Conservation (phyloP, 2,329 filamentous ascomycete species). For the Rutstroemia sydowiana region DNA sequence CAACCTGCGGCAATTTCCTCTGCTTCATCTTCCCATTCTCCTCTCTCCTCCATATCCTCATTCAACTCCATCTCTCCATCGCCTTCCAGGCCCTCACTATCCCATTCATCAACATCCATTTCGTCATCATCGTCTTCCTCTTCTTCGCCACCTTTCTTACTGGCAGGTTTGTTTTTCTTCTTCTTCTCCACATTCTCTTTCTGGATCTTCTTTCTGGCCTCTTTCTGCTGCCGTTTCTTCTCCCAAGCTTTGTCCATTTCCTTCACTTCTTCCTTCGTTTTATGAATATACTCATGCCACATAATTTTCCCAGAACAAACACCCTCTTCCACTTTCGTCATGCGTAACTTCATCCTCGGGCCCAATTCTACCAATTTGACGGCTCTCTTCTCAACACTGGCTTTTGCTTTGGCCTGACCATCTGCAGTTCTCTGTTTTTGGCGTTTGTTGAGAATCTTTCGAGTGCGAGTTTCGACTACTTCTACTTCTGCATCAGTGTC, state of each 20-base stretch:
- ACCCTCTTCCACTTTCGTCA: slow-evolving; percentile 96
- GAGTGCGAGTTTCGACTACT: slow-evolving; percentile 57
- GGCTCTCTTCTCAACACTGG: slow-evolving; percentile 61
- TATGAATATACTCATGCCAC: slow-evolving; percentile 95
- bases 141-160: slow-evolving; percentile 41
- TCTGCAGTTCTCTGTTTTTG: slow-evolving; percentile 36
- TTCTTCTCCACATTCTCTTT: slow-evolving; percentile 88
- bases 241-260: slow-evolving; percentile 81
- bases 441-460: slow-evolving; percentile 48
- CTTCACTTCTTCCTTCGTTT: slow-evolving; percentile 69
- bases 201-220: slow-evolving; percentile 71
- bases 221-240: slow-evolving; percentile 70
- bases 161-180: slow-evolving; percentile 47
- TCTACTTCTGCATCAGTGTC: slow-evolving; percentile 97
- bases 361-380: slow-evolving; percentile 91
- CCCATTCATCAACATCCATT: slow-evolving; percentile 38
- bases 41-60: slow-evolving; percentile 28
- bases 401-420: slow-evolving; percentile 35
- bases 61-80: slow-evolving; percentile 30
- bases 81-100: slow-evolving; percentile 30
- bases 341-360: slow-evolving; percentile 76
- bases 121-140: slow-evolving; percentile 45
- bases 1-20: slow-evolving; percentile 29
- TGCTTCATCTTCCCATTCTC: slow-evolving; percentile 30
- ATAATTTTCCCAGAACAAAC: slow-evolving; percentile 83